Conservation (phyloP, 202 grass and related monocot genomes). For the Elaeis oleifera region DNA sequence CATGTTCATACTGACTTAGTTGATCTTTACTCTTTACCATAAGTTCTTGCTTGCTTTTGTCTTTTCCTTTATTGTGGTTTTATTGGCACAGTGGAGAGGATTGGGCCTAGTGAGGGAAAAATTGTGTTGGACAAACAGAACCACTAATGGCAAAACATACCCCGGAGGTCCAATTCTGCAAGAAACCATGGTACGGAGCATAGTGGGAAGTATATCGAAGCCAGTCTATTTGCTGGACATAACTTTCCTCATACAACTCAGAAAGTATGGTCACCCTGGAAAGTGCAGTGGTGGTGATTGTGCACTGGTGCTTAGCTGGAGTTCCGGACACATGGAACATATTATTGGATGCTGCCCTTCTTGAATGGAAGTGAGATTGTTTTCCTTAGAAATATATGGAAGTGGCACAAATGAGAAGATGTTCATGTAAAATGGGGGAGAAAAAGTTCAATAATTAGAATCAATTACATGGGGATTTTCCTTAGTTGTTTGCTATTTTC, state of each 20-base stretch:
- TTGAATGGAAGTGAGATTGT: no score
- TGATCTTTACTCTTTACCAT: no score
- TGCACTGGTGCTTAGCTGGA: slow-evolving; percentile 70
- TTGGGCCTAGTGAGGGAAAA: neutral
- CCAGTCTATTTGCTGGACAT: slow-evolving; percentile 57
- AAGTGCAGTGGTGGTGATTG: slow-evolving; percentile 57
- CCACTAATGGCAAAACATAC: neutral
- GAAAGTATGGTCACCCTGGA: slow-evolving; percentile 73
- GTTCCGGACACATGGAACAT: slow-evolving; percentile 68
- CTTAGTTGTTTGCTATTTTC: no score
- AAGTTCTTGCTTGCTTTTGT: neutral
- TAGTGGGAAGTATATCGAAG: slow-evolving; percentile 30
- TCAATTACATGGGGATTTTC: no score
- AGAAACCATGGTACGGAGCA: slow-evolving; percentile 9
- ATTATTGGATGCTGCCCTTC: slow-evolving; percentile 29
- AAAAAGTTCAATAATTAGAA: no score
- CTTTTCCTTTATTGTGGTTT: neutral
- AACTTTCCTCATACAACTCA: slow-evolving; percentile 52
- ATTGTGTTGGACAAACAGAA: slow-evolving; percentile 11
- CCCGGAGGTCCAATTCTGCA: slow-evolving; percentile 3
- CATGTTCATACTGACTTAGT: no score
- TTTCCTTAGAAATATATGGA: no score
- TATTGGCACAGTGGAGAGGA: neutral
- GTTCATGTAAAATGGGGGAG: no score
- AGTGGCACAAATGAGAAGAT: no score